Evolutionary conservation across 345 rosid genomes (phyloP), one percentile per base, ranked within the genome.

Genomic region (Camelina laxa): DNA sequence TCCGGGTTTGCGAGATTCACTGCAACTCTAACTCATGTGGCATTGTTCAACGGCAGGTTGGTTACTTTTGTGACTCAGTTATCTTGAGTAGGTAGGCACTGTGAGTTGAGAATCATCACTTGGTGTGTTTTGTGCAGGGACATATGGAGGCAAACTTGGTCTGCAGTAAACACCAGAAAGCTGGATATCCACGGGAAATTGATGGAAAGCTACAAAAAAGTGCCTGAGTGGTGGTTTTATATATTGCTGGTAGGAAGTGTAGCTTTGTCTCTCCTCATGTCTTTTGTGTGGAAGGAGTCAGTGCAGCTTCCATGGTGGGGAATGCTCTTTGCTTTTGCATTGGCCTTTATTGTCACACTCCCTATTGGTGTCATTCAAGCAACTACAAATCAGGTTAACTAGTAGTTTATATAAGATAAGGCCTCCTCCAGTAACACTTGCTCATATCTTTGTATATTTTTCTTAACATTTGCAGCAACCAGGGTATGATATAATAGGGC

Each of bases 311-410:
- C 79, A 10, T 92, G 93, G 94, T 96, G 98, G 99, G 99, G 96
- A 22, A 88, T 96, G 93, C 82, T 96, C 75, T 89, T 96, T 66
- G 98, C 99, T 62, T 91, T 96, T 72, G 85, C 36, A 30, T 67
- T 96, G 83, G 98, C 99, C 54, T 96, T 86, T 81, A 20, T 96
- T 36, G 98, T 96, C 58, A 96, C 98, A 33, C 98, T 96, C 67
- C 99, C 99, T 1, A 89, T 96, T 3, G 99, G 99, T 11, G 95
- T 96, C 79, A 96, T 96, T 81, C 99, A 96, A 80, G 99, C 99
- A 50, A 96, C 99, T 38, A 96, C 99, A 14, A 96, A 96, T 82
- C 99, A 96, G 94, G 99, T 89, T 75, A 41, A 6, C 2, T 8
- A 50, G 27, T 44, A 39, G 17, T 9, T 42, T 63, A 6, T 36